Evolutionary conservation across 1,284 basidiomycete species (phyloP), one percentile per base, ranked within the genome.

Genomic region (Trichosporon sp.): DNA sequence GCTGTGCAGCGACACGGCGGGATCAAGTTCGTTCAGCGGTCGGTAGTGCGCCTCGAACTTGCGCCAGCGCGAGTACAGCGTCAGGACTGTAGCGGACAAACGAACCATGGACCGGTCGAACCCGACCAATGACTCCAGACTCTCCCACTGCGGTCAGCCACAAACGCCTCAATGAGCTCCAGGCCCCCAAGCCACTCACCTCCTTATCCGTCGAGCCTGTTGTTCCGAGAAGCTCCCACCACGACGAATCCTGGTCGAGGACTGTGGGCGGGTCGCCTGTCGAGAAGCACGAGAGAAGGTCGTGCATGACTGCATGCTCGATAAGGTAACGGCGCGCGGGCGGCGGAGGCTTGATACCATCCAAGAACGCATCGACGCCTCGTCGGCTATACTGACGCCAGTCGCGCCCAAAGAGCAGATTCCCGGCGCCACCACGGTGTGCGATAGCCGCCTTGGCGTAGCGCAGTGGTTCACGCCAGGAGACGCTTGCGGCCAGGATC

Each of bases 401-500:
- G 65, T 74, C 71, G 12, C 64, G 68, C 11, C 75, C 76, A 54
- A 78, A 79, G 2, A 80, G 68, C 19, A 80, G 76, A 11, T 67
- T 68, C 16, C 74, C 75, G 14, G 76, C 77, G 7, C 80, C 79
- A 3, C 79, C 80, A 35, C 80, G 75, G 40, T 72, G 71, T 0
- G 73, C 72, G 11, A 81, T 74, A 0, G 78, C 70, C 1, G 70
- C 68, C 12, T 76, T 70, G 19, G 75, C 77, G 26, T 78, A 74
- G 2, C 78, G 74, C 19, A 77, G 67, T 1, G 76, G 73, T 64
- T 81, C 80, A 3, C 78, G 70, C 80, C 80, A 81, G 7, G 75
- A 72, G 4, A 75, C 67, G 19, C 71, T 73, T 6, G 79, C 76
- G 1, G 76, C 77, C 1, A 81, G 73, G 6, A 81, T 73, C 79